Evolutionary conservation across 768 basidiomycete genomes (phyloP).

Genomic region (Suillus discolor): DNA sequence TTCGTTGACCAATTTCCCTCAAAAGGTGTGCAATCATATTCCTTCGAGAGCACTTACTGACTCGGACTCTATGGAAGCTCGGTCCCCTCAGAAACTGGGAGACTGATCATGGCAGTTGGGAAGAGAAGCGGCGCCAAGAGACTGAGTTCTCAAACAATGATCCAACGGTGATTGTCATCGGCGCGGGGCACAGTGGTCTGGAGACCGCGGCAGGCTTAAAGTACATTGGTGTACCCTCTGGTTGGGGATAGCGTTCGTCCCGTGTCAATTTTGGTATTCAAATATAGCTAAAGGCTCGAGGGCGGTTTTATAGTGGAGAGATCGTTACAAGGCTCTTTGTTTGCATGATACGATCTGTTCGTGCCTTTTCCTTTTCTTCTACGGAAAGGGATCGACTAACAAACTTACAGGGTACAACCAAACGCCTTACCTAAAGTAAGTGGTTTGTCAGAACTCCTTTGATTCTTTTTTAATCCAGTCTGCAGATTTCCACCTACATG

Average conservation of each 20-base stretch:
- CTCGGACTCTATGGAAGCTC: conserved; percentile 17
- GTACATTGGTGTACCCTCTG: conserved; percentile 51
- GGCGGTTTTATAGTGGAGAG: conserved; percentile 44
- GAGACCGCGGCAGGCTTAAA: conserved; percentile 66
- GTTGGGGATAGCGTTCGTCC: conserved; percentile 48
- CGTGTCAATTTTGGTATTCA: background rate
- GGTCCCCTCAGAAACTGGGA: conserved; percentile 45
- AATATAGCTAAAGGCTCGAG: background rate
- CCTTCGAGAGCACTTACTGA: background rate
- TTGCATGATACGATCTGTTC: conserved; percentile 56
- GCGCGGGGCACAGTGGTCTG: conserved; percentile 70
- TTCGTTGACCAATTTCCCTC: conserved; percentile 56
- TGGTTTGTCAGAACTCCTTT: background rate
- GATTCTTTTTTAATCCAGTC: background rate
- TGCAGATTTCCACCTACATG: conserved; percentile 56
- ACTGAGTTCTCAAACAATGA: conserved; percentile 48
- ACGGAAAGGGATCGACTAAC: background rate
- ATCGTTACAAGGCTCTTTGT: conserved; percentile 36
- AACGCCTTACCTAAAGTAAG: conserved; percentile 56
- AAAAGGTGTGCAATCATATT: conserved; percentile 34
- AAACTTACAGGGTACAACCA: conserved; percentile 48
- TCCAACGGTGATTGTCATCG: conserved; percentile 63
- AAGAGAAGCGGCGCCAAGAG: conserved; percentile 43
- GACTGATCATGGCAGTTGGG: conserved; percentile 60
- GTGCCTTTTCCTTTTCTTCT: conserved; percentile 16